phyloP scores from a whole-genome alignment of 83 land plant genomes.

The Isoetes engelmannii region DNA sequence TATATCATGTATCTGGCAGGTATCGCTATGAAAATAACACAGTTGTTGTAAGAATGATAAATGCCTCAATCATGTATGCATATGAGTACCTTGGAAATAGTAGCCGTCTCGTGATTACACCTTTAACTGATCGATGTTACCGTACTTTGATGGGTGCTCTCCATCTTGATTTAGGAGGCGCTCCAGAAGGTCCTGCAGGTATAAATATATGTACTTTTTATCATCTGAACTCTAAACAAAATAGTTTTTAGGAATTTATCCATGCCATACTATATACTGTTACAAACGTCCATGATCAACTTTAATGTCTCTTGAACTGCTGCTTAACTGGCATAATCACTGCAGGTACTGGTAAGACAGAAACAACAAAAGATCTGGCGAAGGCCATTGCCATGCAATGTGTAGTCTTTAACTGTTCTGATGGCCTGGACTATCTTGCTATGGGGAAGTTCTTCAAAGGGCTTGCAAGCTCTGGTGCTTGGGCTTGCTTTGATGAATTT shows the following conservation, averaged over 20 bases:
- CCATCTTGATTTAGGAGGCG: constrained; percentile 36
- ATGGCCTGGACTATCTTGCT: constrained; percentile 40
- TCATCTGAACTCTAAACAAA: too few relatives aligned
- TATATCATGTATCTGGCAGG: constrained; percentile 4
- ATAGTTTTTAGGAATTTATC: not conserved
- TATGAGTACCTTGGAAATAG: constrained; percentile 42
- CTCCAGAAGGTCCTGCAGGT: constrained; percentile 49
- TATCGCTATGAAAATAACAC: constrained; percentile 25
- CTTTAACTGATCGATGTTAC: constrained; percentile 40
- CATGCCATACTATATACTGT: not conserved
- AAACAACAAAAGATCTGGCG: constrained; percentile 41
- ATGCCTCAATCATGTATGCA: constrained; percentile 32
- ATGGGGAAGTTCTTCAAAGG: constrained; percentile 47
- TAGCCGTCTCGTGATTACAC: constrained; percentile 34
- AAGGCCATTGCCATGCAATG: constrained; percentile 48
- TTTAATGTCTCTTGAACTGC: too few relatives aligned
- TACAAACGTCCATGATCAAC: too few relatives aligned
- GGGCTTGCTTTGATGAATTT: constrained; percentile 49
- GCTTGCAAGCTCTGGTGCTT: constrained; percentile 44
- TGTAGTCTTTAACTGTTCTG: constrained; percentile 42
- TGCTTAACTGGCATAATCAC: too few relatives aligned
- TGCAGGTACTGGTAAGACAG: constrained; percentile 43
- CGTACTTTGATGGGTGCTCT: constrained; percentile 43
- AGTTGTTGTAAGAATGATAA: constrained; percentile 37
- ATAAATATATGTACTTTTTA: not conserved